phyloP scores from a whole-genome alignment of 768 basidiomycete species.

The Tephrocybe sp. region DNA sequence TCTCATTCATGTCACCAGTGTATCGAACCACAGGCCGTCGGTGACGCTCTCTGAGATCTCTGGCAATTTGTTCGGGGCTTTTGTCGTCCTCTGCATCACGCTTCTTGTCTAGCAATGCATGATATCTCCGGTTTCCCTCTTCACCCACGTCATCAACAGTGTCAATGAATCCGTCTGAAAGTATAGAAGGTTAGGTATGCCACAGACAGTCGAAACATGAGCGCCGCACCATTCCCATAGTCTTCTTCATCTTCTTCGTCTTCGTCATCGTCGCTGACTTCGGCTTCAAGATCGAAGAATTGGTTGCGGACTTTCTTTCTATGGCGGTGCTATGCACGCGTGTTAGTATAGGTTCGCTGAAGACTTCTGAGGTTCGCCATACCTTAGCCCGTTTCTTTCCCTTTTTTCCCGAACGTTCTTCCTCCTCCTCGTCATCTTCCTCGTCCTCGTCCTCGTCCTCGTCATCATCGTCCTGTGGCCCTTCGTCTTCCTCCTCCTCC shows the following conservation, averaged over 20 bases:
- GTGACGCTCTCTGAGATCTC: conserved; percentile 77
- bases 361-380: conserved; percentile 13
- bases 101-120: conserved; percentile 65
- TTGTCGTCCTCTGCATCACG: conserved; percentile 71
- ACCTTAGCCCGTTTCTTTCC: conserved; percentile 66
- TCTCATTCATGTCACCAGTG: conserved; percentile 88
- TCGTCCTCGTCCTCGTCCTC: conserved; percentile 47
- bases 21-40: conserved; percentile 68
- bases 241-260: conserved; percentile 86
- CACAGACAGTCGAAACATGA: background rate
- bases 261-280: conserved; percentile 96
- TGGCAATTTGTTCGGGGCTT: conserved; percentile 83
- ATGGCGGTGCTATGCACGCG: conserved; percentile 51
- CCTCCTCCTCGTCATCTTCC: conserved; percentile 55
- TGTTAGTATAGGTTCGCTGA: conserved; percentile 7
- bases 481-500: conserved; percentile 29
- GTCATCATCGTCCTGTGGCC: conserved; percentile 34
- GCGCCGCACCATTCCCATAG: conserved; percentile 46
- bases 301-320: conserved; percentile 62
- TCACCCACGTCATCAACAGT: conserved; percentile 65
- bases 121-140: conserved; percentile 53
- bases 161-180: conserved; percentile 69
- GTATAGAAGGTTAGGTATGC: background rate
- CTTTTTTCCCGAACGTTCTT: conserved; percentile 45
- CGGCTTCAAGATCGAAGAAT: conserved; percentile 95